Evolutionary conservation across 2,329 filamentous ascomycete genomes (phyloP).

Genomic region (Ambrosiella beaveri): DNA sequence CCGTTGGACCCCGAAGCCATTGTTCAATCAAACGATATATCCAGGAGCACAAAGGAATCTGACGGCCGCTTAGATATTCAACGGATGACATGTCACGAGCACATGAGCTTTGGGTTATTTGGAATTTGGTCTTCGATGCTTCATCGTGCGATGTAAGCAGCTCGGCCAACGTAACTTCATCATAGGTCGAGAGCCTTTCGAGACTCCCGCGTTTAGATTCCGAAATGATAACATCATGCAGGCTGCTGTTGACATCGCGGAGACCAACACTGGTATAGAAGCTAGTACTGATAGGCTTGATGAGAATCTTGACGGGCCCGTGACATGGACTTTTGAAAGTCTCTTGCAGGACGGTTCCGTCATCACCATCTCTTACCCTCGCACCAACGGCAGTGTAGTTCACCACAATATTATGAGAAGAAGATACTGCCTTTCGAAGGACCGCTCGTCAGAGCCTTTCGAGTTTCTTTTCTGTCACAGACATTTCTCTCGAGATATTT

Average conservation of each 20-base stretch:
- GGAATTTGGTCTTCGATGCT: too few species aligned
- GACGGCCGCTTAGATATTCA: background rate
- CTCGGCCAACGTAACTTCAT: too few species aligned
- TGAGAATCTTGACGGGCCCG: background rate
- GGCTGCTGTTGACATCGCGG: too few species aligned
- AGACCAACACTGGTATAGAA: background rate
- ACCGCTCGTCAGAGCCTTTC: background rate
- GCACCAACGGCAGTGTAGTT: background rate
- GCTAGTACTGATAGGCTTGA: background rate
- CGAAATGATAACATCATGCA: too few species aligned
- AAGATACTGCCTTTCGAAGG: background rate
- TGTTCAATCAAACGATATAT: too few species aligned
- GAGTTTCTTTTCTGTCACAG: background rate
- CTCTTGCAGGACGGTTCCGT: background rate
- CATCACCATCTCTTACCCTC: background rate
- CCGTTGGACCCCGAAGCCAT: background rate
- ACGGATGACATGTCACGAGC: background rate
- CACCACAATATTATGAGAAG: background rate
- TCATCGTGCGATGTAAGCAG: too few species aligned
- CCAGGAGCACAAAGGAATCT: too few species aligned
- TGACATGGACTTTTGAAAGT: background rate
- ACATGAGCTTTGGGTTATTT: too few species aligned
- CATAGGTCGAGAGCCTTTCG: too few species aligned
- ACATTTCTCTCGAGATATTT: background rate
- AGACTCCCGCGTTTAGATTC: too few species aligned